phyloP scores from a whole-genome alignment of 768 basidiomycete genomes.

The Amanita exitialis region DNA sequence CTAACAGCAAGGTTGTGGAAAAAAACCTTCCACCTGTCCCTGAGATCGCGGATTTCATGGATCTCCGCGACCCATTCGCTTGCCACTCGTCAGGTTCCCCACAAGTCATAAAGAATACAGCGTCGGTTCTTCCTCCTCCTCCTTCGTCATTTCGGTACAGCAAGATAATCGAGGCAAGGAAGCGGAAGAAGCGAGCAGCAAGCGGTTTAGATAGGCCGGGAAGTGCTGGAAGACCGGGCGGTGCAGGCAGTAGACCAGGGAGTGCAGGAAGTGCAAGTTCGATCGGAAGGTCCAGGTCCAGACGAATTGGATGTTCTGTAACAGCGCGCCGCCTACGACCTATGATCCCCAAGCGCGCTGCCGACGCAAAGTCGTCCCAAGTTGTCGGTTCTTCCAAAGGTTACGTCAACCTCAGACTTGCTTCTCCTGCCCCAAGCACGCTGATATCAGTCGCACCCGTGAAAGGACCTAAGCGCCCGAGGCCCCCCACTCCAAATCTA shows the following conservation, averaged over 20 bases:
- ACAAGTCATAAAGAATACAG: background rate
- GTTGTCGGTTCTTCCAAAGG: background rate
- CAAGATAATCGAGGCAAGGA: background rate
- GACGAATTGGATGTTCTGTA: background rate
- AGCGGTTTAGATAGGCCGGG: background rate
- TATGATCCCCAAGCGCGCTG: background rate
- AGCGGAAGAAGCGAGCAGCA: background rate
- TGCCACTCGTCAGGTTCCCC: background rate
- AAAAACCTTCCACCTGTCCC: background rate
- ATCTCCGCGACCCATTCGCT: slow-evolving; percentile 1
- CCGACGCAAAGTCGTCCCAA: background rate
- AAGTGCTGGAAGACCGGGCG: background rate
- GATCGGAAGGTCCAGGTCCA: background rate
- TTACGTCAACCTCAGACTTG: background rate
- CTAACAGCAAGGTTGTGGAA: background rate
- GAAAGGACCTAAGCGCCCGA: background rate
- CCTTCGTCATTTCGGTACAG: background rate
- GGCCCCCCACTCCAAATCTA: background rate
- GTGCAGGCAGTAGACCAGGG: background rate
- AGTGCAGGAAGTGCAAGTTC: background rate
- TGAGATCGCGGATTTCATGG: slow-evolving; percentile 1
- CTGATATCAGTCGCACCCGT: background rate
- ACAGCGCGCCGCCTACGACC: background rate
- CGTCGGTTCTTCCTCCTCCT: background rate
- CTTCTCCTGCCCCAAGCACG: background rate